These are phyloP conservation scores for Knufia fluminis DNA, from an alignment of 2,329 filamentous ascomycete species.

Conservation along the genomic window DNA sequence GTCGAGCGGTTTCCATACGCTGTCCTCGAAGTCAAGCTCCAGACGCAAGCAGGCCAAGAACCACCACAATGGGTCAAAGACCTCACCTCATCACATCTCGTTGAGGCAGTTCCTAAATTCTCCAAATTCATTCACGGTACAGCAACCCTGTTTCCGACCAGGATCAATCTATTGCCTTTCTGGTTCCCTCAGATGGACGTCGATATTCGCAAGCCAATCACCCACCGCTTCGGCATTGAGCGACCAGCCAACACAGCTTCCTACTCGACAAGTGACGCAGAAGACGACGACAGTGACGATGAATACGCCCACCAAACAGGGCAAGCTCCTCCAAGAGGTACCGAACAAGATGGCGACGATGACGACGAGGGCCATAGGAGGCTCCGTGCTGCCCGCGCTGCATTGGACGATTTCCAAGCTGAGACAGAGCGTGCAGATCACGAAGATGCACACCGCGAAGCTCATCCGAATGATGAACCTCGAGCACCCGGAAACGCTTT, in stretches of 20 bases:
- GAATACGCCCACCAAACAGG: constrained; percentile 21
- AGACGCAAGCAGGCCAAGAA: constrained; percentile 90
- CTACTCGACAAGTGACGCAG: constrained; percentile 66
- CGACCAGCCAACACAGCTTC: constrained; percentile 65
- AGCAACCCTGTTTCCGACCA: constrained; percentile 73
- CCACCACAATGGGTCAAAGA: constrained; percentile 95
- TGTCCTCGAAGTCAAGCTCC: constrained; percentile 91
- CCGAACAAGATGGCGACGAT: constrained; percentile 24
- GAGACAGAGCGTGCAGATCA: constrained; percentile 10
- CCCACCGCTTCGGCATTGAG: constrained; percentile 83
- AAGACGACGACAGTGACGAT: constrained; percentile 63
- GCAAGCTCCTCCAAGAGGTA: constrained; percentile 21
- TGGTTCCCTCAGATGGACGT: constrained; percentile 99
- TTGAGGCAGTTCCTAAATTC: constrained; percentile 98
- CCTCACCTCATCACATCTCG: constrained; percentile 82
- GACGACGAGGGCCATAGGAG: constrained; percentile 30
- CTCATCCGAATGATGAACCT: constrained; percentile 24
- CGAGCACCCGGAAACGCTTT: constrained; percentile 37
- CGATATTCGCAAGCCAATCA: constrained; percentile 88
- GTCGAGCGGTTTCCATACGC: constrained; percentile 91
- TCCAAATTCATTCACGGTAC: constrained; percentile 98
- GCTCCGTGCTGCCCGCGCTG: constrained; percentile 43
- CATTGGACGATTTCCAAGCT: constrained; percentile 42
- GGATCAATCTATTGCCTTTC: constrained; percentile 84
- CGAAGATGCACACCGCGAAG: constrained; percentile 29